Percentiles rank a stretch among this genome's conserved stretches.
Conservation (phyloP, 306 rosid genomes). For the Lagenaria siceraria region DNA sequence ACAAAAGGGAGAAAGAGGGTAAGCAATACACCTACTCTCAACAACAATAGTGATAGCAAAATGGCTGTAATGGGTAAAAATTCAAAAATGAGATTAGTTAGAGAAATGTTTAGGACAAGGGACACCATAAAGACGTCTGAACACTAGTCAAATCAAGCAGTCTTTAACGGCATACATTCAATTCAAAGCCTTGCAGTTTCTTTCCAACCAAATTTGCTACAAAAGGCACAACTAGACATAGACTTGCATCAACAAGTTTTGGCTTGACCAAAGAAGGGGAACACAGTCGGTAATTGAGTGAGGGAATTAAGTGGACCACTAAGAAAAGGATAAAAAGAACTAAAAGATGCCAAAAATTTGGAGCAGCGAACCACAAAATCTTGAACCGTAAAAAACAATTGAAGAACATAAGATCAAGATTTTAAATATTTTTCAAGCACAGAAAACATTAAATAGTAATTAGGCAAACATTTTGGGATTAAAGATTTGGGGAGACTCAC, state of each 20-base stretch:
- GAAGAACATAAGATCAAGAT: background rate
- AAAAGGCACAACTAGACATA: background rate
- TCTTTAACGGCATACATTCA: background rate
- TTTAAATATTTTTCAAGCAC: background rate
- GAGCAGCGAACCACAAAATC: background rate
- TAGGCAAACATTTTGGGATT: background rate
- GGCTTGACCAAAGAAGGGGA: background rate
- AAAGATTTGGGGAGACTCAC: background rate
- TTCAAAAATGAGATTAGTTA: too few relatives aligned
- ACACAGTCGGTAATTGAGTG: background rate
- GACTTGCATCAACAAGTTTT: background rate
- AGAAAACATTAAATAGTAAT: background rate
- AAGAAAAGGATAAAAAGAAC: background rate
- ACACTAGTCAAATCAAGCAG: background rate
- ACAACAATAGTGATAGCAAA: background rate
- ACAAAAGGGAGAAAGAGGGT: background rate
- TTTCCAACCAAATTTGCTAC: background rate
- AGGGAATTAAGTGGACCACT: background rate
- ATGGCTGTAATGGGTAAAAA: background rate
- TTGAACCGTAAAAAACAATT: background rate
- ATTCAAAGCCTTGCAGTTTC: background rate
- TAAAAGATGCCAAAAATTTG: background rate
- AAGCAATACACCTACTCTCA: background rate
- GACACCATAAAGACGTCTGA: background rate
- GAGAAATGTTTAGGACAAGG: too few relatives aligned